Evolutionary conservation across 306 rosid genomes (phyloP), one percentile per base, ranked within the genome.

Genomic region (Canavalia ensiformis): DNA sequence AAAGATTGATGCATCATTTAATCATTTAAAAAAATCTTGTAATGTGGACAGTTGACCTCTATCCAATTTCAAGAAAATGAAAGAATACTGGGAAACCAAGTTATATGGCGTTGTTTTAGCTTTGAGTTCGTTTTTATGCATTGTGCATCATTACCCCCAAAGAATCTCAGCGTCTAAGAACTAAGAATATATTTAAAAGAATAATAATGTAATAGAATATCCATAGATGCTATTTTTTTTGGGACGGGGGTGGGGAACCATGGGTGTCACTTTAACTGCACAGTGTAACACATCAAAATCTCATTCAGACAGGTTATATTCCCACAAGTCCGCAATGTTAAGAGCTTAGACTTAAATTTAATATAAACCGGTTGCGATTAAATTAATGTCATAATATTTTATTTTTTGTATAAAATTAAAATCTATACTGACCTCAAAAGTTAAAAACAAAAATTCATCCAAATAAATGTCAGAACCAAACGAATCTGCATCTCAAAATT

Each of bases 121-220:
- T 47, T 69, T 33, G 59, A 79, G 83, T 45, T 35, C 58, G 62
- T 58, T 69, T 47, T 41, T 47, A 35, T 37, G 41, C 41, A 37
- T 37, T 37, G 4, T 37, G 41, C 41, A 37, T 37, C 41, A 37
- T 18, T 18, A 18, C 25, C 25, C 25, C 25, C 25, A 18, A 18
- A 18, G 25, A 18, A 18, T 18, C 25, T 18, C 65, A 30, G 8
- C n/a, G 41, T 39, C 25, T 59, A 2, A 7, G 6, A 37, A 72
- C 55, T 39, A 28, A 54, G 51, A 72, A 55, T 72, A 37, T 60
- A 3, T 5, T 7, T 1, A 7, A 8, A 7, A 18, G 0, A 18
- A 18, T 18, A 18, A 41, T 18, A 42, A 65, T 28, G 34, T 30
- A 34, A 28, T 41, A 56, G 11, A 56, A 74, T 73, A 18, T 18